Conservation (phyloP, 1,284 basidiomycete genomes). For the Phlebopus sp. region DNA sequence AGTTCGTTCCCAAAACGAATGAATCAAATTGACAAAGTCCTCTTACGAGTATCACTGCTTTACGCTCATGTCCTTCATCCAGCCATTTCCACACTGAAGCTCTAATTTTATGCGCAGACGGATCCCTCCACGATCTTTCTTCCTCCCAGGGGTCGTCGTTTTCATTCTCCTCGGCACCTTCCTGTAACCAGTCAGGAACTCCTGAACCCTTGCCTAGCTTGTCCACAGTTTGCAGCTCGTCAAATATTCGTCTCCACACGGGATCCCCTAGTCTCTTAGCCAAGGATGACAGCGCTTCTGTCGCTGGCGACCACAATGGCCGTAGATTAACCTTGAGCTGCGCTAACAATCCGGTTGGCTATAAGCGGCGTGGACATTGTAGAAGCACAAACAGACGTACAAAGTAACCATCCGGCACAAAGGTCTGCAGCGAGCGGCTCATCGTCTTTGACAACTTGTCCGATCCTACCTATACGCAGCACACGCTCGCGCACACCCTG, state of each 20-base stretch:
- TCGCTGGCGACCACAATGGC: conserved; percentile 85
- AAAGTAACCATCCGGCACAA: conserved; percentile 63
- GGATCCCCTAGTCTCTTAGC: conserved; percentile 59
- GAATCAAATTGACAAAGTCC: neutral
- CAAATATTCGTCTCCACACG: conserved; percentile 73
- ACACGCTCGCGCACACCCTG: conserved; percentile 82
- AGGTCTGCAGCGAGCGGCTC: conserved; percentile 54
- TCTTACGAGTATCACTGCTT: conserved; percentile 37
- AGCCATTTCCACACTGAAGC: conserved; percentile 45
- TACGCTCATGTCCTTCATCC: conserved; percentile 26
- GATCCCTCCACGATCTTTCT: conserved; percentile 72
- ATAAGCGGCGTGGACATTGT: neutral
- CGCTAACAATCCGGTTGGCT: conserved; percentile 40
- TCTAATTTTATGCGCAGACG: conserved; percentile 62
- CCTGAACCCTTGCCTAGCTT: neutral
- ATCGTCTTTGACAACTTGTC: conserved; percentile 50
- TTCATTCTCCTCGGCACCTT: conserved; percentile 21
- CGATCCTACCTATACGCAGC: conserved; percentile 64
- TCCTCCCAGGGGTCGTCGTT: conserved; percentile 55
- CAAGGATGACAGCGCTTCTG: conserved; percentile 62
- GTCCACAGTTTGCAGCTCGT: conserved; percentile 47
- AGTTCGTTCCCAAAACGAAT: neutral
- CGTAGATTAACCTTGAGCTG: conserved; percentile 91
- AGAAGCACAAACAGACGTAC: conserved; percentile 33
- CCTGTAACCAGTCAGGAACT: conserved; percentile 19